Conservation (phyloP, 225 moss, liverwort and hornwort genomes). For the Straminergon stramineum region DNA sequence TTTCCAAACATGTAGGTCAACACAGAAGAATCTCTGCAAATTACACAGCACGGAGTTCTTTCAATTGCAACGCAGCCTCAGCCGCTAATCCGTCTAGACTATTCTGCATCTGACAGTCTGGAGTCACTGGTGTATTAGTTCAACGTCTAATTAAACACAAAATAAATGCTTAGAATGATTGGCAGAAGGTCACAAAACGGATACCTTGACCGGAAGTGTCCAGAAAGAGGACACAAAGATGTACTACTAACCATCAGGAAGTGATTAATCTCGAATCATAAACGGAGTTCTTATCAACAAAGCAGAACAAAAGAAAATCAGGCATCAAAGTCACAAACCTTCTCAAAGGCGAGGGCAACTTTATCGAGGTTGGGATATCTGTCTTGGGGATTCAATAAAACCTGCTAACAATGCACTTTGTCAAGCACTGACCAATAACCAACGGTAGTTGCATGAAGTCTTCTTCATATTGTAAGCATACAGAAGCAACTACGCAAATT, state of each 20-base stretch:
- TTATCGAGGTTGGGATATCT: conserved; percentile 89
- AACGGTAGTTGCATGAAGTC: neutral
- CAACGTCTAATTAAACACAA: neutral
- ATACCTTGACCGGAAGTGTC: neutral
- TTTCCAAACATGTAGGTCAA: neutral
- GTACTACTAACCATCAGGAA: neutral
- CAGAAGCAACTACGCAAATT: neutral
- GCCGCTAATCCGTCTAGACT: neutral
- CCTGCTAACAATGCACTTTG: conserved; percentile 22
- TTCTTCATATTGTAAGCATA: neutral
- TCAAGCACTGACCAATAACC: neutral
- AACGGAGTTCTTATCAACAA: neutral
- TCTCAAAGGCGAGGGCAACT: conserved; percentile 91
- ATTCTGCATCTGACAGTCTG: neutral
- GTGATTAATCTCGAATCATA: neutral
- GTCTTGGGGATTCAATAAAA: conserved; percentile 71
- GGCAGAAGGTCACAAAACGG: neutral
- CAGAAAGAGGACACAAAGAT: neutral
- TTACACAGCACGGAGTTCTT: neutral
- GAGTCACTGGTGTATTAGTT: neutral
- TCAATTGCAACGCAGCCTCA: neutral
- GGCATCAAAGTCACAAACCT: conserved; percentile 25
- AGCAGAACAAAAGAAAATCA: neutral
- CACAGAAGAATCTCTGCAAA: neutral
- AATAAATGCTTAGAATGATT: neutral